Percentiles rank a stretch among this genome's conserved stretches.
Evolutionary conservation across 208 protist genomes (phyloP).

Genomic region (Trichomonas vaginalis): DNA sequence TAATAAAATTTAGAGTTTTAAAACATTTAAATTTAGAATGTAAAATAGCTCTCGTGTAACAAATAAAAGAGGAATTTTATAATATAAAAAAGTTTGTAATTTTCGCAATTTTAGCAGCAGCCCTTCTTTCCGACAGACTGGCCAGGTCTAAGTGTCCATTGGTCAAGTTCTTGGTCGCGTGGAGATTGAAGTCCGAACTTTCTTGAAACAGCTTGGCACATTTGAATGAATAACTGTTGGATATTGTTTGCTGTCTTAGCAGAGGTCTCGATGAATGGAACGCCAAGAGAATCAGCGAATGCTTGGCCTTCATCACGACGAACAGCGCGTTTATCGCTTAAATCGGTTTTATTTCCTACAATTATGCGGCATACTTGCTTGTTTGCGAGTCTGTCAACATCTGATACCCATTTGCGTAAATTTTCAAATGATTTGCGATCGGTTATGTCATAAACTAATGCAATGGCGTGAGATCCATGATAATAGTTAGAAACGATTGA

Average conservation of each 20-base stretch:
- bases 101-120: background rate
- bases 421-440: slow-evolving; percentile 32
- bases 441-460: slow-evolving; percentile 61
- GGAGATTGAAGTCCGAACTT: background rate
- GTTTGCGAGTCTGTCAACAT: slow-evolving; percentile 87
- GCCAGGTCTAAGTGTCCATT: background rate
- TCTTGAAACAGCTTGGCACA: slow-evolving; percentile 31
- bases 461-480: slow-evolving; percentile 86
- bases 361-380: slow-evolving; percentile 94
- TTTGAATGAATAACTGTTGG: slow-evolving; percentile 86
- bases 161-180: background rate
- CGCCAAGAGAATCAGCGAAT: slow-evolving; percentile 75
- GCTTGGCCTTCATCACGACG: background rate
- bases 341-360: slow-evolving; percentile 93
- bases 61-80: background rate
- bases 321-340: slow-evolving; percentile 58
- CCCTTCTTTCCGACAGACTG: background rate
- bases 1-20: background rate
- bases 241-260: slow-evolving; percentile 93
- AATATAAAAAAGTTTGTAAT: background rate
- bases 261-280: slow-evolving; percentile 95
- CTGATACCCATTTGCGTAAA: slow-evolving; percentile 51
- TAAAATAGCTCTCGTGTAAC: background rate
- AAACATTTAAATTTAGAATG: no score
- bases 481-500: slow-evolving; percentile 70